Conservation (phyloP, 441 rosid genomes). For the Brassica balearica region DNA sequence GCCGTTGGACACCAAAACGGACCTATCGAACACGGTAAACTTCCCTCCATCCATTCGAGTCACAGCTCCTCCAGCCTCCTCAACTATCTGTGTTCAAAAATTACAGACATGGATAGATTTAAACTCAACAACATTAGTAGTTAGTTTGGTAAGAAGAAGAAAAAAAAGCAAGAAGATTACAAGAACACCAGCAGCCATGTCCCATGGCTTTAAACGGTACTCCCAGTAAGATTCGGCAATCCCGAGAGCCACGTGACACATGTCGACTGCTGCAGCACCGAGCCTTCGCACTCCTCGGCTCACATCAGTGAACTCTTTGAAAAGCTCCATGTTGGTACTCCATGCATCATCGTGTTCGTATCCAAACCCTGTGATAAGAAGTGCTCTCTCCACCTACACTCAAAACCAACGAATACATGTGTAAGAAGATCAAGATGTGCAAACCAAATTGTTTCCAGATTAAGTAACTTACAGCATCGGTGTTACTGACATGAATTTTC, state of each 20-base stretch:
- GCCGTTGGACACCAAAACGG: constrained; percentile 88
- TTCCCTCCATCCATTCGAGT: constrained; percentile 86
- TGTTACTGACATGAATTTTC: constrained; percentile 73
- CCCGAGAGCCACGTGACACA: constrained; percentile 98
- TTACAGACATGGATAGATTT: constrained; percentile 13
- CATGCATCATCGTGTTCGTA: constrained; percentile 96
- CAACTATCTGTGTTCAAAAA: constrained; percentile 61
- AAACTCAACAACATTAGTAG: constrained; percentile 22
- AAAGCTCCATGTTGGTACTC: constrained; percentile 86
- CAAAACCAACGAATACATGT: constrained; percentile 12
- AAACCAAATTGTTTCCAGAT: neutral
- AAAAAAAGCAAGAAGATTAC: constrained; percentile 46
- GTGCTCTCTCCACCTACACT: constrained; percentile 85
- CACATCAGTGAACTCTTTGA: constrained; percentile 92
- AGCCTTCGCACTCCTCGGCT: constrained; percentile 97
- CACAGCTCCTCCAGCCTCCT: constrained; percentile 93
- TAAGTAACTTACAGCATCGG: constrained; percentile 63
- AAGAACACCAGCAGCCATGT: constrained; percentile 99
- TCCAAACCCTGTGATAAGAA: constrained; percentile 96
- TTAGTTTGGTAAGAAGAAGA: neutral
- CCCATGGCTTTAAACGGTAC: constrained; percentile 98
- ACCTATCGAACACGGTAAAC: constrained; percentile 81
- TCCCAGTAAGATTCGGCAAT: constrained; percentile 95
- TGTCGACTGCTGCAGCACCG: constrained; percentile 98
- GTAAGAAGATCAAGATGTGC: neutral